Conservation (phyloP, 1,284 basidiomycete genomes). For the Naganishia sp. region DNA sequence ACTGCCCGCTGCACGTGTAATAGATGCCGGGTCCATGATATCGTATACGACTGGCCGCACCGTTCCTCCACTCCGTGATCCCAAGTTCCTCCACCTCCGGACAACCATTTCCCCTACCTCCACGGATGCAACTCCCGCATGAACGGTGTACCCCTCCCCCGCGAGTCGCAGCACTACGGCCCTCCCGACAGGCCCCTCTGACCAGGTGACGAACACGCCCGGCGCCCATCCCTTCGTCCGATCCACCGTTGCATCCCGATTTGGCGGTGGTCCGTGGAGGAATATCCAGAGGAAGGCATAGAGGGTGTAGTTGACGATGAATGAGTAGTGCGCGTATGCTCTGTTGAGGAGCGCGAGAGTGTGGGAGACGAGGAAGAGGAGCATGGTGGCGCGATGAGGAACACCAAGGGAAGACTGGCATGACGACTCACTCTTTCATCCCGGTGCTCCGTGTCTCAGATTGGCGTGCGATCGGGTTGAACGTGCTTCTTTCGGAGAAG, state of each 20-base stretch:
- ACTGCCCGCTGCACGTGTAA: neutral
- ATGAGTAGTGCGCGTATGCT: slow-evolving; percentile 12
- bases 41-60: neutral
- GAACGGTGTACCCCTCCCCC: slow-evolving; percentile 1
- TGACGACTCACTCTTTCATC: too few relatives aligned
- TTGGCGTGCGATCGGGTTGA: too few relatives aligned
- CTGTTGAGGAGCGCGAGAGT: slow-evolving; percentile 4
- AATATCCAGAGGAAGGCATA: slow-evolving; percentile 10
- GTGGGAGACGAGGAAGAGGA: neutral
- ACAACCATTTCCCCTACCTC: neutral
- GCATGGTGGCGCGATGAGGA: too few relatives aligned
- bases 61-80: neutral
- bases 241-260: neutral
- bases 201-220: neutral
- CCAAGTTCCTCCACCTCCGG: neutral
- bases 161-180: neutral
- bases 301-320: slow-evolving; percentile 16
- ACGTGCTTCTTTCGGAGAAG: too few relatives aligned
- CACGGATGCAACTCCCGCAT: neutral
- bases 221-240: neutral
- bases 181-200: neutral
- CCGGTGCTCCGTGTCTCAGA: too few relatives aligned
- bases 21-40: neutral
- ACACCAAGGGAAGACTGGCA: too few relatives aligned
- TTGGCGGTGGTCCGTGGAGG: neutral